phyloP scores from a whole-genome alignment of 306 rosid genomes.

The Corylus avellana region DNA sequence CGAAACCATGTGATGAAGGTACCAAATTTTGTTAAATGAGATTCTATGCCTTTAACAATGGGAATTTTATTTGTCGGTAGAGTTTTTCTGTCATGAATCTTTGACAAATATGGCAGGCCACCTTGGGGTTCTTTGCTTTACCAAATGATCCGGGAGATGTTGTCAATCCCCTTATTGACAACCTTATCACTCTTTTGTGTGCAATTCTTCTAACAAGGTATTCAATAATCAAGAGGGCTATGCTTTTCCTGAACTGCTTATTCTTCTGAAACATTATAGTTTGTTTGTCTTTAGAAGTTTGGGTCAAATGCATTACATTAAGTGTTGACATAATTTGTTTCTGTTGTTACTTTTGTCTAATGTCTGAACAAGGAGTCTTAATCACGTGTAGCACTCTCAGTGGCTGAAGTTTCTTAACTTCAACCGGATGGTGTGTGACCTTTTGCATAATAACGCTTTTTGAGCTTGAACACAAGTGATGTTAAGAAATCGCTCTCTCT shows the following conservation, averaged over 20 bases:
- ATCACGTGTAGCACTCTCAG: not conserved
- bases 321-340: not conserved
- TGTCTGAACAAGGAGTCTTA: not conserved
- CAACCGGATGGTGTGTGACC: not conserved
- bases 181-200: slow-evolving; percentile 87
- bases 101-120: slow-evolving; percentile 71
- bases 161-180: slow-evolving; percentile 77
- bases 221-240: slow-evolving; percentile 9
- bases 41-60: not conserved
- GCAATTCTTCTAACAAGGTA: slow-evolving; percentile 98
- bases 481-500: not conserved
- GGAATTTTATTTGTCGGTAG: not conserved
- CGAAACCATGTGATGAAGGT: slow-evolving; percentile 93
- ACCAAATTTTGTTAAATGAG: slow-evolving; percentile 6
- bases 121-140: slow-evolving; percentile 92
- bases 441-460: not conserved
- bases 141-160: slow-evolving; percentile 89
- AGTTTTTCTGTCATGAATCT: slow-evolving; percentile 29
- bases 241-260: slow-evolving; percentile 3
- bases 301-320: not conserved
- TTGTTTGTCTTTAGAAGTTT: slow-evolving; percentile 1
- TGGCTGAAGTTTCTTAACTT: not conserved
- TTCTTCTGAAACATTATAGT: slow-evolving; percentile 20
- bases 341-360: not conserved
- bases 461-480: not conserved